Conservation (phyloP, 2,329 filamentous ascomycete species). For the Trichoderma guizhouense region DNA sequence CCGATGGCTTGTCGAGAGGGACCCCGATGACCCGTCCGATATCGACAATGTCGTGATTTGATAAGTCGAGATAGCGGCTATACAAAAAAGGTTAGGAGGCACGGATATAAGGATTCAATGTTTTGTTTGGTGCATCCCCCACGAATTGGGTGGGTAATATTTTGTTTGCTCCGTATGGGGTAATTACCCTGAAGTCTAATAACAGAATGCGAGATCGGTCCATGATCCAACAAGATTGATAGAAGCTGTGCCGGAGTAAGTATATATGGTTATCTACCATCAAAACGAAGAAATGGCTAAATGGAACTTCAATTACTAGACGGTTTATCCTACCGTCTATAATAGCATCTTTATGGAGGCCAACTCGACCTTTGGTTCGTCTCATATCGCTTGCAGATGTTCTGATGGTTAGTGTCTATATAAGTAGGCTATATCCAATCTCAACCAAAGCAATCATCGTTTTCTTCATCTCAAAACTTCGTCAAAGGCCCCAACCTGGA, state of each 20-base stretch:
- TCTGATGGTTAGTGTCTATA: background rate
- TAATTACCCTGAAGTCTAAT: background rate
- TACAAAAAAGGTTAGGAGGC: background rate
- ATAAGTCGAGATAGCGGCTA: background rate
- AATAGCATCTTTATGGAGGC: background rate
- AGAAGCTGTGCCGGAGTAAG: background rate
- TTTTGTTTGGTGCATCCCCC: constrained; percentile 1
- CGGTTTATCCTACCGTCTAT: background rate
- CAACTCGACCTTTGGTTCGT: background rate
- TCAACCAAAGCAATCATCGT: background rate
- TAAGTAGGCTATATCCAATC: background rate
- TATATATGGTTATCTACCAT: background rate
- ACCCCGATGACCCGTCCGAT: constrained; percentile 24
- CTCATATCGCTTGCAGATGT: background rate
- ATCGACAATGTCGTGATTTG: constrained; percentile 23
- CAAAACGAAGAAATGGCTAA: background rate
- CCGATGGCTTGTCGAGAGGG: background rate
- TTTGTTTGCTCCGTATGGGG: background rate
- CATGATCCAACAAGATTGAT: background rate
- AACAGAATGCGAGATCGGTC: background rate
- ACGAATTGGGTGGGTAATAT: constrained; percentile 3
- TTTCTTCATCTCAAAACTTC: background rate
- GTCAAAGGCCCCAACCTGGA: background rate
- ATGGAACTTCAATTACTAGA: background rate
- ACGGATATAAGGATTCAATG: background rate